phyloP scores from a whole-genome alignment of 1,139 yeast genomes.

The Hyphopichia wangnamkhiaoensis region DNA sequence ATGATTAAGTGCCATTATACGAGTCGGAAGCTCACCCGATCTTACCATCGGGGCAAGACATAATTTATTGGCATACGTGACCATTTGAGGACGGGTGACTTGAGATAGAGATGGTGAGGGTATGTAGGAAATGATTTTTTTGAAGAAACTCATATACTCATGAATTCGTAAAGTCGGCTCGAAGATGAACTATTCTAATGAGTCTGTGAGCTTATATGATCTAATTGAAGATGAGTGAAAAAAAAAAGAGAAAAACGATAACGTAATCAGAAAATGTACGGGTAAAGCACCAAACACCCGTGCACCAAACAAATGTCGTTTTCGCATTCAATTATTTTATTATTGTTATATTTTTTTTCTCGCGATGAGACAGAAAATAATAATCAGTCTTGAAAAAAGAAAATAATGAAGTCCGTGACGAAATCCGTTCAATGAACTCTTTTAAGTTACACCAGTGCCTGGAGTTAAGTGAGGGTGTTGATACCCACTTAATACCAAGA shows the following conservation, averaged over 20 bases:
- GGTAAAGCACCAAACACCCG: too few relatives aligned
- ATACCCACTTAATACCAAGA: too few relatives aligned
- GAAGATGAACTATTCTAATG: too few relatives aligned
- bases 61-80: conserved; percentile 55
- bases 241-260: not conserved
- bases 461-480: too few relatives aligned
- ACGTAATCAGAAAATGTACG: not conserved
- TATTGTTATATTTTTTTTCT: too few relatives aligned
- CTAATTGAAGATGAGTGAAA: not conserved
- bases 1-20: conserved; percentile 72
- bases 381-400: too few relatives aligned
- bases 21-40: conserved; percentile 88
- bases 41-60: conserved; percentile 97
- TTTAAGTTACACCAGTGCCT: too few relatives aligned
- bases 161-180: too few relatives aligned
- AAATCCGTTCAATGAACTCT: not conserved
- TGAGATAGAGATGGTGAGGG: not conserved
- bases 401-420: not conserved
- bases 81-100: conserved; percentile 9
- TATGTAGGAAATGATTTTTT: not conserved
- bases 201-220: too few relatives aligned
- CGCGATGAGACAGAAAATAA: too few relatives aligned
- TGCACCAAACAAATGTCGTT: too few relatives aligned
- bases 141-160: not conserved
- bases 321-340: too few relatives aligned